Base-by-base conservation (phyloP, 768 basidiomycete genomes). In the Rhizopogon vinicolor region DNA sequence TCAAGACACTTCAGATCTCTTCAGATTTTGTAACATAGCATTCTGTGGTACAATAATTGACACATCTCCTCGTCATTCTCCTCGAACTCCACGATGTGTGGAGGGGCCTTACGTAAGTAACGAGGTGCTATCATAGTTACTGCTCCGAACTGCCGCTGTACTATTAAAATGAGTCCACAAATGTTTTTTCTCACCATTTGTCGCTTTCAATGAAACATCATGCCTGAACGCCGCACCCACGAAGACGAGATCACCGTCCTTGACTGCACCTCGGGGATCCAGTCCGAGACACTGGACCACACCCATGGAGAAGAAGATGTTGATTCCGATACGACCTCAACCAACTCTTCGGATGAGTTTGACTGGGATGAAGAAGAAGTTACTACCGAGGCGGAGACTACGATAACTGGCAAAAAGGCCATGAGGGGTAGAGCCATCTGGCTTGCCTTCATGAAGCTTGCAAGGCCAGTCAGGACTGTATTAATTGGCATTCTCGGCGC, bases 351-450 rank as follows among this genome's bases (percentile, higher is more conserved):
- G 9, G 86, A 88, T 63, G 84, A 89, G 61, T 89, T 91, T 60
- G 78, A 89, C 72, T 87, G 87, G 87, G 85, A 88, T 53, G 79
- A 83, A 51, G 83, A 81, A 45, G 81, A 85, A 13, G 53, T 55
- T 43, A 59, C 67, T 40, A 40, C 16, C 16, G 77, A 78, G 22
- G 69, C 65, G 35, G 57, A 62, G 48, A 68, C 59, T 33, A 54
- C 51, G 3, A 58, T 42, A 41, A 62, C 64, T 10, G 63, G 67
- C 49, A 59, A 64, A 28, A 81, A 82, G 61, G 86, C 85, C 3
- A 82, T 78, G 61, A 78, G 88, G 48, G 82, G 84, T 49, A 78
- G 85, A 44, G 75, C 78, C 35, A 64, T 89, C 44, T 90, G 82
- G 77, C 71, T 82, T 35, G 73, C 75, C 1, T 88, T 88, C 66